Conservation (phyloP, 177 flowering plant genomes). For the Vitis hybrid region DNA sequence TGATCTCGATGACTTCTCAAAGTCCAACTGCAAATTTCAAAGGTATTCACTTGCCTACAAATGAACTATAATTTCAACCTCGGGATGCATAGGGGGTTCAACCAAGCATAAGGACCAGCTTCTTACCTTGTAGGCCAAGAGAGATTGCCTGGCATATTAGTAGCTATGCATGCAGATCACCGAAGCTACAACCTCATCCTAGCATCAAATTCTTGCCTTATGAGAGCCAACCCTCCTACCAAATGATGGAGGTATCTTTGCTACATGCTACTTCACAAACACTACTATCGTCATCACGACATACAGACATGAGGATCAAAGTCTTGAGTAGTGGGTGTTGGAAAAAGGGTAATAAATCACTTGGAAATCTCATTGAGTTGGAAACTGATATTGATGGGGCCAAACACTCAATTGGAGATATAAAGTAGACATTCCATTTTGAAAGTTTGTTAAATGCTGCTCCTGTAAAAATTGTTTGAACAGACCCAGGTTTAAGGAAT, state of each 20-base stretch:
- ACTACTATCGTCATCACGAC: not conserved
- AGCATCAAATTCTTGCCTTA: not conserved
- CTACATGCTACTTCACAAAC: not conserved
- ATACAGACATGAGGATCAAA: not conserved
- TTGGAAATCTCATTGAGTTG: not conserved
- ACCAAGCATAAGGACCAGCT: not conserved
- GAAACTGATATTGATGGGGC: not conserved
- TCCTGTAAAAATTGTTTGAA: not conserved
- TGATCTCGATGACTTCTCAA: not conserved
- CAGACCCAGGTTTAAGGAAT: not conserved
- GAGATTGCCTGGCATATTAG: not conserved
- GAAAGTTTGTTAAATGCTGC: not conserved
- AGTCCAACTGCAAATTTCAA: conserved; percentile 3
- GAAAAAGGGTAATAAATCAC: not conserved
- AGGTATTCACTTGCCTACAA: not conserved
- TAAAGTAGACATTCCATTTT: not conserved
- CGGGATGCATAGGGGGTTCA: not conserved
- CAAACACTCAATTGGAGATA: not conserved
- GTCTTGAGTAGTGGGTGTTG: not conserved
- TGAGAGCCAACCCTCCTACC: not conserved
- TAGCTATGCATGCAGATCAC: not conserved
- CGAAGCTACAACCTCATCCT: not conserved
- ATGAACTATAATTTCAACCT: not conserved
- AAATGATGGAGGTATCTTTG: not conserved
- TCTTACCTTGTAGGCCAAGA: conserved; percentile 3